phyloP scores from a whole-genome alignment of 495 filamentous ascomycete species.

The Neurospora hispaniola region DNA sequence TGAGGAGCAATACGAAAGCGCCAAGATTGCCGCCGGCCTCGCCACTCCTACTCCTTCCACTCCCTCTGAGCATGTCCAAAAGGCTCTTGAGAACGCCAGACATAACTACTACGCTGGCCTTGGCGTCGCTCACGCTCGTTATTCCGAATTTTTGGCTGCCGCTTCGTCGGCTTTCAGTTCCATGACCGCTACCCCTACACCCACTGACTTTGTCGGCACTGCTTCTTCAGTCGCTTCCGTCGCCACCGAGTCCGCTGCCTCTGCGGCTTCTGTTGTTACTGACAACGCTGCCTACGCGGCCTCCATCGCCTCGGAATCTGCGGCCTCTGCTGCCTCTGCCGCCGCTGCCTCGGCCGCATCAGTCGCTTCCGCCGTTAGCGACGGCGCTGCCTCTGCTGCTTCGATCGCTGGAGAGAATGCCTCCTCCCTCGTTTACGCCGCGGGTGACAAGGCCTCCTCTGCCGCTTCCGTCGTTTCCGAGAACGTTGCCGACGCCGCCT shows the following conservation, averaged over 20 bases:
- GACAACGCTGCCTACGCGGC: conserved; percentile 19
- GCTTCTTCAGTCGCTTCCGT: conserved; percentile 26
- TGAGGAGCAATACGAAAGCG: conserved; percentile 51
- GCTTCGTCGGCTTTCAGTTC: conserved; percentile 52
- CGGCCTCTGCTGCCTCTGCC: conserved; percentile 35
- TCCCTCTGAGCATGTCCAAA: conserved; percentile 33
- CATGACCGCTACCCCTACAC: conserved; percentile 37
- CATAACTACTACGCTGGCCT: conserved; percentile 68
- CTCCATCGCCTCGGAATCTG: conserved; percentile 11
- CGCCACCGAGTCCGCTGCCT: conserved; percentile 22
- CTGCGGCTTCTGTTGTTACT: conserved; percentile 21
- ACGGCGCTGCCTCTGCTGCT: conserved; percentile 25
- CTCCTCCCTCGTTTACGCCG: conserved; percentile 22
- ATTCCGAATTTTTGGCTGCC: conserved; percentile 59
- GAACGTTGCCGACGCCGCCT: conserved; percentile 18
- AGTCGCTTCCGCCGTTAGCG: conserved; percentile 1
- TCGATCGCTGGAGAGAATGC: conserved; percentile 17
- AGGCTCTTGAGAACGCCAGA: conserved; percentile 50
- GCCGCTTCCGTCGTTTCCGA: conserved; percentile 20
- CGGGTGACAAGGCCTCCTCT: conserved; percentile 12
- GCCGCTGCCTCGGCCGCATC: conserved; percentile 35
- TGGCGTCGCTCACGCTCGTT: conserved; percentile 66
- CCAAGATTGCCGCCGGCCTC: conserved; percentile 45
- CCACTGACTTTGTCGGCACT: conserved; percentile 33
- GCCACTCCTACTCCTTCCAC: conserved; percentile 43